Evolutionary conservation across 1,139 yeast species (phyloP), one percentile per base, ranked within the genome.

Genomic region (Suhomyces bolitotheri): DNA sequence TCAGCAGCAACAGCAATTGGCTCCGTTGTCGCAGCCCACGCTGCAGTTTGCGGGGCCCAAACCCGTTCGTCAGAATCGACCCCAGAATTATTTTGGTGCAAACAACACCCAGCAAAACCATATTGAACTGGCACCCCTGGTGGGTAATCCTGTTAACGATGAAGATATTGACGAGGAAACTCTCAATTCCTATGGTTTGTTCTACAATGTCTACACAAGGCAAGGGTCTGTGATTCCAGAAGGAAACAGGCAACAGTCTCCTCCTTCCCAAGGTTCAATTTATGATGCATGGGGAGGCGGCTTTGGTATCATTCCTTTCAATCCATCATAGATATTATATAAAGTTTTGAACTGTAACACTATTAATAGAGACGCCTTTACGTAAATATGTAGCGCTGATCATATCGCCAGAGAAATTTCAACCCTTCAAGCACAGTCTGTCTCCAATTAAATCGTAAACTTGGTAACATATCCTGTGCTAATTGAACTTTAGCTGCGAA

Each of bases 21-120:
- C 16, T 11, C 17, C n/a, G 11, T 9, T 22, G 26, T 22, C 10
- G n/a, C 21, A 25, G 14, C 6, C 20, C 3, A 14, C 8, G n/a
- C 10, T 21, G 6, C 31, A 28, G 23, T 13, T 10, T 2, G 7
- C 16, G 11, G 26, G 26, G 16, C 23, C 15, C 5, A 54, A 58
- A 33, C 70, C 78, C 1, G 75, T 71, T 1, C 68, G 77, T 0
- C 74, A 67, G 31, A 78, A 72, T 40, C 78, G 73, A 46, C 78
- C 78, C 1, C 50, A 69, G 20, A 77, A 71, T 44, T 60, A 66
- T 8, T 32, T 38, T 27, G 42, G 53, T 4, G 44, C 56, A 11
- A 48, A 47, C 34, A 40, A 45, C 11, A 51, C 58, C 1, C 56
- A 58, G 4, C 54, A 47, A 26, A 51, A 50, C 5, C 38, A 41